Base-by-base conservation (phyloP, 139 green algal species). In the Medakamo hakoo region DNA sequence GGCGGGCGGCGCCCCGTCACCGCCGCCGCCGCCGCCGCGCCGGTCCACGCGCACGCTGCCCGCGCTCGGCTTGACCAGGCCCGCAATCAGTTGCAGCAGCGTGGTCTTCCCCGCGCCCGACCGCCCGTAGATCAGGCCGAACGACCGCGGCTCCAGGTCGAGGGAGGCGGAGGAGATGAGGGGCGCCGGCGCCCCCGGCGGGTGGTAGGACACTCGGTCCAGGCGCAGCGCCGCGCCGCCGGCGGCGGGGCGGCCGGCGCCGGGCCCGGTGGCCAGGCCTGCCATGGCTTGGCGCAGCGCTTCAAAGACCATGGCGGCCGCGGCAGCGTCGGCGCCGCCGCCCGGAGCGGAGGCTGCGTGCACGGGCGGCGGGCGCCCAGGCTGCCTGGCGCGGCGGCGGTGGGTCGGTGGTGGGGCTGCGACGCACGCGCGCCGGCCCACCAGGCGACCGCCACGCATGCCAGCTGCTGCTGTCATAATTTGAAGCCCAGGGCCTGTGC, bases 101-200 rank as follows among this genome's bases (percentile, higher is more conserved):
- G 89, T 96, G 26, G 87, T 93, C 60, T 96, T 96, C 27, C 89
- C 89, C 3, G 72, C 68, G n/a, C 89, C 89, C 30, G 70, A 85
- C 25, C 82, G 78, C 0, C 89, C 89, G 59, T 85, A 90, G 9
- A 96, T 66, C 1, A 96, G 72, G 0, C 86, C 84, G 63, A 95
- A 68, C 52, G 71, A 75, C 66, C 87, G 83, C 27, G 82, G 58
- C 3, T 73, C 73, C 29, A 96, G 57, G 3, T 77, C 20, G 30
- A 96, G 67, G 56, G 49, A 75, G 16, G 94, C 69, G 58, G 79
- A 64, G 1, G 72, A 28, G 29, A 95, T 67, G 48, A 95, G 68
- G 4, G 88, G 77, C 2, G 48, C 22, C 20, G 82, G 75, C 19
- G 76, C 55, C 9, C 80, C 77, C 26, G 86, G 74, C 60, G 81